Evolutionary conservation across 257 asterid species (phyloP), one percentile per base, ranked within the genome.

Genomic region (Eustoma russellianum): DNA sequence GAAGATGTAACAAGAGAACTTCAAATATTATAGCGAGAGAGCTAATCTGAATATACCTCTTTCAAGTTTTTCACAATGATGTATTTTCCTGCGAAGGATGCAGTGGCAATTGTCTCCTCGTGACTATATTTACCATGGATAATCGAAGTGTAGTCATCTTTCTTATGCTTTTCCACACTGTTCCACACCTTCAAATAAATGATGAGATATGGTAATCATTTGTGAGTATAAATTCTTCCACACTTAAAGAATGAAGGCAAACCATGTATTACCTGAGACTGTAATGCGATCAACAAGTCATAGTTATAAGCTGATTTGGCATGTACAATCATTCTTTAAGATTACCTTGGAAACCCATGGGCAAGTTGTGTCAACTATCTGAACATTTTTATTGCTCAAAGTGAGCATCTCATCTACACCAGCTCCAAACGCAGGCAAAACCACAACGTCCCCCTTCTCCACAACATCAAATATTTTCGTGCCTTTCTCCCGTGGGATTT

Each of bases 291-390:
- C 7, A 13, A 46, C 1, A 11, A 13, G 44, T 5, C 28, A 5
- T 40, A 19, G 17, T 10, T 24, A 5, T 43, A 41, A 57, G 35
- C 61, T 11, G 30, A 47, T 11, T n/a, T 57, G 17, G 34, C 50
- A 18, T 41, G 41, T 9, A 30, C 7, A 12, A 45, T 46, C 43
- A 24, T 14, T 0, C 6, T 9, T 18, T n/a, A 17, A 18, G 41
- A 33, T 57, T 78, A 92, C 97, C 97, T 92, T 88, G 24, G 92
- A 76, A 56, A 88, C 99, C 99, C 99, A 92, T 15, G 97, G 99
- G 84, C 97, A 92, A 64, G 99, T 92, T 52, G 99, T 88, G 74
- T 92, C 99, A 55, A 92, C 91, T 66, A 92, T 85, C 71, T 92
- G 97, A 52, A 88, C 95, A 54, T 85, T 79, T 70, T 78, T 92